Percentiles rank a stretch among this genome's conserved stretches.
phyloP scores from a whole-genome alignment of 2,329 filamentous ascomycete species.

The Ophiobolus disseminans region DNA sequence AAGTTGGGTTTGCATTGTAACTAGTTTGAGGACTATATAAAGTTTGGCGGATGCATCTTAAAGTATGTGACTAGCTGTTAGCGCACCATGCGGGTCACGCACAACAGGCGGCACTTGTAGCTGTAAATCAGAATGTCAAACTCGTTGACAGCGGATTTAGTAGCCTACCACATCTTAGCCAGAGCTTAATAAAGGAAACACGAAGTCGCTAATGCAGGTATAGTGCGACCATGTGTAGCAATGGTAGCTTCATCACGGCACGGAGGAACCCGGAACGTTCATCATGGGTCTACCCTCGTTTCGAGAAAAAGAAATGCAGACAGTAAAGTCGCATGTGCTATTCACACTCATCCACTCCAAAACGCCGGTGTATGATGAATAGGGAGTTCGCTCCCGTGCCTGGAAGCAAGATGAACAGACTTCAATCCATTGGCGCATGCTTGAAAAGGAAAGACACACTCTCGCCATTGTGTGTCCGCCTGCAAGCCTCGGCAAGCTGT shows the following conservation, averaged over 20 bases:
- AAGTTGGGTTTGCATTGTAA: conserved; percentile 3
- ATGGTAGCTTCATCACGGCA: conserved; percentile 21
- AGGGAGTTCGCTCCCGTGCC: conserved; percentile 5
- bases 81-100: conserved; percentile 13
- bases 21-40: conserved; percentile 25
- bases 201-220: conserved; percentile 20
- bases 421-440: conserved; percentile 63
- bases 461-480: conserved; percentile 75
- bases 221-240: conserved; percentile 20
- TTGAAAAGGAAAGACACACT: conserved; percentile 74
- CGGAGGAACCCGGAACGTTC: conserved; percentile 8
- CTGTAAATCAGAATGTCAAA: conserved; percentile 22
- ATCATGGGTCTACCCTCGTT: conserved; percentile 9
- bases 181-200: conserved; percentile 11
- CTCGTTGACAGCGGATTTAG: conserved; percentile 28
- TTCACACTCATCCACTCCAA: conserved; percentile 15
- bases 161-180: conserved; percentile 19
- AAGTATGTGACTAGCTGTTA: conserved; percentile 16
- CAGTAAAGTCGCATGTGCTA: conserved; percentile 12
- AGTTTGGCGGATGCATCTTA: conserved; percentile 18
- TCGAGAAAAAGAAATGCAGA: conserved; percentile 4
- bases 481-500: conserved; percentile 71
- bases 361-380: conserved; percentile 22
- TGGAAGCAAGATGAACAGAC: background rate
- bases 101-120: conserved; percentile 5